These are phyloP conservation scores for Pleurostoma richardsiae DNA, from an alignment of 2,329 filamentous ascomycete species.

Conservation along the genomic window DNA sequence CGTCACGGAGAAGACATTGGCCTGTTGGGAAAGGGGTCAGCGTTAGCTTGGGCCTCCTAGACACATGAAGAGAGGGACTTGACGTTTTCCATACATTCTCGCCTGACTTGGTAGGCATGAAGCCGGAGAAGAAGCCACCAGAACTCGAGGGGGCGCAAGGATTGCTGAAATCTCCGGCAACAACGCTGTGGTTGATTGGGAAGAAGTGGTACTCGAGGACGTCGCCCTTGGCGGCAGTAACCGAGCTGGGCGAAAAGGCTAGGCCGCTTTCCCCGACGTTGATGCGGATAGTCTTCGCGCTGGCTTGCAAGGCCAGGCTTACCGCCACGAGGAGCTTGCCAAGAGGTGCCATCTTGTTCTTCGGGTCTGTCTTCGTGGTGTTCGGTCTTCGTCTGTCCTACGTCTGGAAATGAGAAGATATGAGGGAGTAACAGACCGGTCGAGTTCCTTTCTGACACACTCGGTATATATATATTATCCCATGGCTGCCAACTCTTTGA, in stretches of 20 bases:
- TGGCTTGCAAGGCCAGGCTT: neutral
- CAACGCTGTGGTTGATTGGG: slow-evolving; percentile 44
- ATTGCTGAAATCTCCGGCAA: slow-evolving; percentile 38
- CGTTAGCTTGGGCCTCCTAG: slow-evolving; percentile 32
- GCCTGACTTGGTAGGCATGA: slow-evolving; percentile 27
- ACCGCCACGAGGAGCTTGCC: neutral
- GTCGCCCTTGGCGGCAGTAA: slow-evolving; percentile 39
- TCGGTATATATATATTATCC: too few relatives aligned
- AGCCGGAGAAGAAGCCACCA: slow-evolving; percentile 40
- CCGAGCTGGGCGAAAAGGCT: slow-evolving; percentile 35
- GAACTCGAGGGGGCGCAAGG: slow-evolving; percentile 37
- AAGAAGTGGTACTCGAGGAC: slow-evolving; percentile 49
- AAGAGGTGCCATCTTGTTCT: too few relatives aligned
- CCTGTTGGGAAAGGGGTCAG: neutral
- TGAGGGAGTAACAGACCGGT: too few relatives aligned
- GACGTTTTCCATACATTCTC: slow-evolving; percentile 14
- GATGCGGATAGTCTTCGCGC: neutral
- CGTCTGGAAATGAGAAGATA: too few relatives aligned
- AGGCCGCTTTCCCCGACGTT: slow-evolving; percentile 33
- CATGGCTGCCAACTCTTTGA: too few relatives aligned
- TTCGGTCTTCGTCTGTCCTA: too few relatives aligned
- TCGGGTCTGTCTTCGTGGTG: too few relatives aligned
- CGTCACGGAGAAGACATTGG: slow-evolving; percentile 34
- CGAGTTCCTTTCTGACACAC: too few relatives aligned
- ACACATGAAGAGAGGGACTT: slow-evolving; percentile 36